Evolutionary conservation across 306 rosid genomes (phyloP).

Genomic region (Casuarina glauca): DNA sequence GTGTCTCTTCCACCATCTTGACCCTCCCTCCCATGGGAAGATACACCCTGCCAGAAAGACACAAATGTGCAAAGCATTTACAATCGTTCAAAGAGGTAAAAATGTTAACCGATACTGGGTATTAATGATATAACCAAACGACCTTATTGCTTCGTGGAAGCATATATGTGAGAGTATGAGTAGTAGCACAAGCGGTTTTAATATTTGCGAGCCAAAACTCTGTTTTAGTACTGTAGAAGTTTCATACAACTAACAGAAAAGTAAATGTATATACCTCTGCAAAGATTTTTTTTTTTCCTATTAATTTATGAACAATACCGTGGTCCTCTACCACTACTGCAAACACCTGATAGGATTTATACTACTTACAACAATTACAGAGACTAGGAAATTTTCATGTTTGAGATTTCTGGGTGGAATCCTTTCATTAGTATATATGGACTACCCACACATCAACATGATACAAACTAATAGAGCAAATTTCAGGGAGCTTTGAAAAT

Average conservation of each 20-base stretch:
- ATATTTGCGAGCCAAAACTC: not conserved
- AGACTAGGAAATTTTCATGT: not conserved
- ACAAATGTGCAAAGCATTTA: constrained; percentile 23
- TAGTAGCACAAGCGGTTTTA: not conserved
- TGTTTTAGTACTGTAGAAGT: not conserved
- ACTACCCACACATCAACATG: not conserved
- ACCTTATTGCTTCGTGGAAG: not conserved
- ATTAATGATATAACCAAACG: not conserved
- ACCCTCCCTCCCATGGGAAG: constrained; percentile 94
- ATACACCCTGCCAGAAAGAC: constrained; percentile 67
- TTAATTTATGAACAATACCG: not conserved
- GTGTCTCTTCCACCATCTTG: constrained; percentile 79
- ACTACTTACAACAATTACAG: not conserved
- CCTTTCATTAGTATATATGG: constrained; percentile 1
- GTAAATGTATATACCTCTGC: not conserved
- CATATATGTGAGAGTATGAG: not conserved
- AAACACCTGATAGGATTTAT: not conserved
- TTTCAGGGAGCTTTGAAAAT: not conserved
- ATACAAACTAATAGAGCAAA: not conserved
- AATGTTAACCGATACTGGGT: no score
- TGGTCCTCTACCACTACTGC: not conserved
- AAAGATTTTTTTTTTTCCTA: not conserved
- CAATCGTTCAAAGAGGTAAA: not conserved
- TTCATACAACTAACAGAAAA: not conserved
- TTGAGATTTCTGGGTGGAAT: not conserved